Percentiles rank a stretch among this genome's conserved stretches.
These are phyloP conservation scores for Nakazawaea ambrosiae DNA, from an alignment of 805 yeast species.

Conservation along the genomic window DNA sequence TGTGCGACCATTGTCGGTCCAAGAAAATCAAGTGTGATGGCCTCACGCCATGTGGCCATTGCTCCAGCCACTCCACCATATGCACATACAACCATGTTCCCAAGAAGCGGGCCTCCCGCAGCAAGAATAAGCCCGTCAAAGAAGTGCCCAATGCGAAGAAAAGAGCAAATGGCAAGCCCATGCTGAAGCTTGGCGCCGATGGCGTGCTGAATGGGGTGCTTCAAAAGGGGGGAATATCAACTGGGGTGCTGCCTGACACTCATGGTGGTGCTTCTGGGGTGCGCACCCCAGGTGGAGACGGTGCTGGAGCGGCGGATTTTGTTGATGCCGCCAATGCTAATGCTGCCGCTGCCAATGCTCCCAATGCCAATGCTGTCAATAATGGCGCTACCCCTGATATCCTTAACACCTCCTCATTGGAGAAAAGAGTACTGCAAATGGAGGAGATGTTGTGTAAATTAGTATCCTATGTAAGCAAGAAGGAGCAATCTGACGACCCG, in stretches of 20 bases:
- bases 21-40: slow-evolving; percentile 50
- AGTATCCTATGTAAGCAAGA: slow-evolving; percentile 9
- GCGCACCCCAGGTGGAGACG: too few relatives aligned
- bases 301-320: too few relatives aligned
- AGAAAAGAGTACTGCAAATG: slow-evolving; percentile 24
- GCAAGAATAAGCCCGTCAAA: too few relatives aligned
- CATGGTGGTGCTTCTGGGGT: too few relatives aligned
- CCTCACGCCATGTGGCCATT: slow-evolving; percentile 31
- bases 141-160: too few relatives aligned
- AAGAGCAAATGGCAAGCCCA: too few relatives aligned
- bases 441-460: slow-evolving; percentile 26
- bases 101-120: slow-evolving; percentile 20
- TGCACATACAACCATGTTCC: slow-evolving; percentile 31
- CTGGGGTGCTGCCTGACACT: too few relatives aligned
- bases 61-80: slow-evolving; percentile 24
- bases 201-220: too few relatives aligned
- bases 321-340: too few relatives aligned
- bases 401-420: slow-evolving; percentile 12
- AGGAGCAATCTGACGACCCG: slow-evolving; percentile 13
- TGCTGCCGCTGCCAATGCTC: neutral
- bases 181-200: too few relatives aligned
- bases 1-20: slow-evolving; percentile 43
- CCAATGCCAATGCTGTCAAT: neutral
- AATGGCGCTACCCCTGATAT: neutral
- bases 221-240: too few relatives aligned